Evolutionary conservation across 2,329 filamentous ascomycete species (phyloP).

Genomic region (Penicillium sclerotiorum): DNA sequence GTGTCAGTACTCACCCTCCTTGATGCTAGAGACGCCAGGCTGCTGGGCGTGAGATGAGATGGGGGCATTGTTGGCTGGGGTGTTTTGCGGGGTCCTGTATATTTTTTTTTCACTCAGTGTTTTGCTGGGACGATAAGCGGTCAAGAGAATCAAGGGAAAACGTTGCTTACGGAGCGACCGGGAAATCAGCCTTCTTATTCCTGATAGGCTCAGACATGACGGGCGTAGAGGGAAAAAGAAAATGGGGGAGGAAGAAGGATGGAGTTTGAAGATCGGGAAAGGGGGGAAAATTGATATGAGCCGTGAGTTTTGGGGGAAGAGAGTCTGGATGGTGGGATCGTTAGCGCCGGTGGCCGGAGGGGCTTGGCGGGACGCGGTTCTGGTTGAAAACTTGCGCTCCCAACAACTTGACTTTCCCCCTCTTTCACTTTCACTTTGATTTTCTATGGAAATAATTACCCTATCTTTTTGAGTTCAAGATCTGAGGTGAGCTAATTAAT

Average conservation of each 20-base stretch:
- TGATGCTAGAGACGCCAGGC: constrained; percentile 91
- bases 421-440: too few species aligned
- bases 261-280: constrained; percentile 20
- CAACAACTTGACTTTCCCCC: constrained; percentile 28
- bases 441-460: too few species aligned
- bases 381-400: constrained; percentile 30
- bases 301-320: constrained; percentile 35
- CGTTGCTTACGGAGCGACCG: constrained; percentile 67
- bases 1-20: constrained; percentile 73
- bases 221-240: constrained; percentile 41
- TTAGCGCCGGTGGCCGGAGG: constrained; percentile 45
- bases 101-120: constrained; percentile 26
- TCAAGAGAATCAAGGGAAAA: constrained; percentile 17
- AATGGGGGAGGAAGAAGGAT: constrained; percentile 18
- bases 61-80: constrained; percentile 89
- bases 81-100: constrained; percentile 94
- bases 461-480: too few species aligned
- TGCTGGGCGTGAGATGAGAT: constrained; percentile 98
- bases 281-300: constrained; percentile 42
- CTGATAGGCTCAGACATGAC: constrained; percentile 69
- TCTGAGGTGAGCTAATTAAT: too few species aligned
- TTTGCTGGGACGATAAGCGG: constrained; percentile 29
- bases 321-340: constrained; percentile 41
- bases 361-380: constrained; percentile 43
- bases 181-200: constrained; percentile 65